Evolutionary conservation across 257 asterid species (phyloP), one percentile per base, ranked within the genome.

Genomic region (Ophiorrhiza pumila): DNA sequence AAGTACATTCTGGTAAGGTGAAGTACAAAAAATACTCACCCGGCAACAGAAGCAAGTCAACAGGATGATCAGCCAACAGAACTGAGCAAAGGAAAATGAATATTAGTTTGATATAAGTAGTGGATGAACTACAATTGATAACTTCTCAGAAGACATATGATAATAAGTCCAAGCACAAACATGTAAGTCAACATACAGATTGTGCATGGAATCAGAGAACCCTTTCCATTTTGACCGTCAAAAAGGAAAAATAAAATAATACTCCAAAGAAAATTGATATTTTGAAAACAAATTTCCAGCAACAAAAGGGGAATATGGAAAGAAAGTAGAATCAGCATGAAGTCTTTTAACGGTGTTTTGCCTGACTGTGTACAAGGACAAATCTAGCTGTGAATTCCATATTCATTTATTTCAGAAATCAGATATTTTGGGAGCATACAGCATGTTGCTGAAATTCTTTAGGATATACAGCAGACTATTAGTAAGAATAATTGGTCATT

Each of bases 31-130:
- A 67, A 70, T 42, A 61, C 86, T 84, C 74, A 92, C 99, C 99
- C 59, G 99, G 99, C 78, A 95, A 83, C 76, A 92, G 69, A 71
- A 95, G 82, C 88, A 92, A 82, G 79, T 95, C 99, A 58, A 95
- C 96, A 39, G 98, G 97, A 73, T 92, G 96, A 68, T 83, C 81
- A 34, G 96, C 92, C 46, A 85, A 67, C 96, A 95, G 84, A 62
- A 95, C 99, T 95, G 94, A 89, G 83, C 29, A 65, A 43, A 75
- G 32, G 67, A 43, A 62, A 71, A 41, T 81, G 53, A 71, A 49
- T 3, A 12, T 59, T 60, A 50, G 62, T 58, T 47, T 68, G 31
- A 37, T 58, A 27, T 18, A 10, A 35, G 43, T 23, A 68, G 32
- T 13, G 32, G 29, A 34, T 22, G 47, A 60, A 59, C 6, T 58